Evolutionary conservation across 2,329 filamentous ascomycete species (phyloP).

Genomic region (Didymella pinodella): DNA sequence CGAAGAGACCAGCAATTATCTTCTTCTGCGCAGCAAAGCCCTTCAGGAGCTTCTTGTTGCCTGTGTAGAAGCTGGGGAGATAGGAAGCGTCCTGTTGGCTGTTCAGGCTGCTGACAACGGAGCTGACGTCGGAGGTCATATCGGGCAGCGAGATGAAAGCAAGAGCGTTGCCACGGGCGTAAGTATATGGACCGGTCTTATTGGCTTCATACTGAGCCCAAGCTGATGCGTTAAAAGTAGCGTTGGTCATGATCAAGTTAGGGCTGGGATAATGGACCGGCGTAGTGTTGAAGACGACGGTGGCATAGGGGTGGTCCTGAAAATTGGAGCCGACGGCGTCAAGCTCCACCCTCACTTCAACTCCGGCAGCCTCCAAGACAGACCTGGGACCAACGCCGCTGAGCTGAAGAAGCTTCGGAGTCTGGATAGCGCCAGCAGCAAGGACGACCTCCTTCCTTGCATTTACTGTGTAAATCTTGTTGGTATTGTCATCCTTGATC

Average conservation of each 20-base stretch:
- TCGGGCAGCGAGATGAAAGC: conserved; percentile 39
- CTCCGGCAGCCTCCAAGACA: conserved; percentile 40
- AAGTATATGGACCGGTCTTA: conserved; percentile 44
- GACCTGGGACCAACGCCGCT: conserved; percentile 44
- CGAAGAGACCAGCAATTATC: conserved; percentile 32
- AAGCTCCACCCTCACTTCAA: conserved; percentile 37
- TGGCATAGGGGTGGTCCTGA: conserved; percentile 42
- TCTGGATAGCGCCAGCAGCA: conserved; percentile 64
- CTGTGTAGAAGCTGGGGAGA: conserved; percentile 36
- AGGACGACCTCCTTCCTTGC: conserved; percentile 63
- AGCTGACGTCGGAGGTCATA: conserved; percentile 27
- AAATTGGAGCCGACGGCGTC: conserved; percentile 48
- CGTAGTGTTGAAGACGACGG: conserved; percentile 35
- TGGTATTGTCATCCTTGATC: conserved; percentile 26
- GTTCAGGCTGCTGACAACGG: conserved; percentile 26
- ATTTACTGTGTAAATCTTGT: conserved; percentile 28
- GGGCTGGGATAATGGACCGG: conserved; percentile 34
- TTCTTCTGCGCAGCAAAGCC: conserved; percentile 37
- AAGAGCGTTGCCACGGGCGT: conserved; percentile 36
- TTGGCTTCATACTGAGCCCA: conserved; percentile 42
- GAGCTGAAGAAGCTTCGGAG: conserved; percentile 61
- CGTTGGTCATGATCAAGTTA: conserved; percentile 36
- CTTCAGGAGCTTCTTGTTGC: conserved; percentile 29
- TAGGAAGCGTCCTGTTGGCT: conserved; percentile 34
- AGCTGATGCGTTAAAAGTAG: conserved; percentile 44